Conservation (phyloP, 2,329 filamentous ascomycete species). For the Polytolypa hystricis region DNA sequence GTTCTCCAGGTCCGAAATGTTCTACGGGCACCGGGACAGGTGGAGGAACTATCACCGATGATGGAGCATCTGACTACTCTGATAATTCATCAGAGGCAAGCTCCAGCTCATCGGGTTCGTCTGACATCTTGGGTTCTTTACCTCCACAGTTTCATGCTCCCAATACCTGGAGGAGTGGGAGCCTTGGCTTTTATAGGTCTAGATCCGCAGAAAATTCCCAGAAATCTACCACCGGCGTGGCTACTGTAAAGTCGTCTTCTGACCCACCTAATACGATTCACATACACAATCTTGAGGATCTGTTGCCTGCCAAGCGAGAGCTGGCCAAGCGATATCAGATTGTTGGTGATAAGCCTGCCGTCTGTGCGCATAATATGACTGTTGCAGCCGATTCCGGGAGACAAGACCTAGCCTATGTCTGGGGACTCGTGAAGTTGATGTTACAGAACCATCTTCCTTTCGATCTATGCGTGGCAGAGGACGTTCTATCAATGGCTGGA, state of each 20-base stretch:
- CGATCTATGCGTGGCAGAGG: conserved; percentile 49
- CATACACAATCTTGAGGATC: conserved; percentile 56
- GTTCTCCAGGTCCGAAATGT: conserved; percentile 36
- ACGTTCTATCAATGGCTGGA: conserved; percentile 58
- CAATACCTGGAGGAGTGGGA: conserved; percentile 41
- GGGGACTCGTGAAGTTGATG: conserved; percentile 69
- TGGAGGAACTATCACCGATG: conserved; percentile 30
- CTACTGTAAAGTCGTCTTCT: conserved; percentile 36
- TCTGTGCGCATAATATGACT: conserved; percentile 73
- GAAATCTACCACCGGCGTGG: conserved; percentile 44
- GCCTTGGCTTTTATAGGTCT: conserved; percentile 46
- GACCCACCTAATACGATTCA: conserved; percentile 54
- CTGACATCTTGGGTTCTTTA: conserved; percentile 33
- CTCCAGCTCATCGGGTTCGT: conserved; percentile 40
- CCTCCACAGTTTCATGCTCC: conserved; percentile 40
- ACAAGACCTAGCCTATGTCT: conserved; percentile 65
- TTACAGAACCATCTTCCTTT: conserved; percentile 66
- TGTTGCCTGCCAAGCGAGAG: conserved; percentile 67
- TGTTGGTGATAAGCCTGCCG: conserved; percentile 67
- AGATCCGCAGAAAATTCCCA: conserved; percentile 38
- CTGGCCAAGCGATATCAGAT: conserved; percentile 73
- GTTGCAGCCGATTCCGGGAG: conserved; percentile 63
- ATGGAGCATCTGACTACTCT: conserved; percentile 34
- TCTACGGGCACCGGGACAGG: conserved; percentile 37
- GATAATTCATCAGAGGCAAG: conserved; percentile 50